Percentiles rank a stretch among this genome's conserved stretches.
These are phyloP conservation scores for Rhodotorula sp. DNA, from an alignment of 1,284 basidiomycete genomes.

Conservation along the genomic window DNA sequence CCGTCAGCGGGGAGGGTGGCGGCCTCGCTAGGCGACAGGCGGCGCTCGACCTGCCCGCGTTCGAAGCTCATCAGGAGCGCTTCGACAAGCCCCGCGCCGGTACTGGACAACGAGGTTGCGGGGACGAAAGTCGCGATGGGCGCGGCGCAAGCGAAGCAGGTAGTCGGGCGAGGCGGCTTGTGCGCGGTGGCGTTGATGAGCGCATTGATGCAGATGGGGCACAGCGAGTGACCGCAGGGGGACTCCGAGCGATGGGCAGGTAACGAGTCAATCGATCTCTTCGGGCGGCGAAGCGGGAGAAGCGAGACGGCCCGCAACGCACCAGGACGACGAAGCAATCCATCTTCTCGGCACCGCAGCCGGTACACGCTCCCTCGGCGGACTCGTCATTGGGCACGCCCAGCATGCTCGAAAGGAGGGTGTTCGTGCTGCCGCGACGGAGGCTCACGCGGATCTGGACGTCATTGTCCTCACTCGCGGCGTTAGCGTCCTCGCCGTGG, in stretches of 20 bases:
- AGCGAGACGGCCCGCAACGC: background rate
- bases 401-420: background rate
- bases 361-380: constrained; percentile 13
- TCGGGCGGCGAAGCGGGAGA: background rate
- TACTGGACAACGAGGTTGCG: background rate
- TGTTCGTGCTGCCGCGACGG: background rate
- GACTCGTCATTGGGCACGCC: background rate
- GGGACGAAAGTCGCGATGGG: constrained; percentile 16
- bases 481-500: background rate
- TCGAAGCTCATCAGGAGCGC: constrained; percentile 18
- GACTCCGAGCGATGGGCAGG: background rate
- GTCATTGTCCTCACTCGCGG: background rate
- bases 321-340: constrained; percentile 31
- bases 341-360: constrained; percentile 18
- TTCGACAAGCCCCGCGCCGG: constrained; percentile 7
- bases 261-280: background rate
- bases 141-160: constrained; percentile 28
- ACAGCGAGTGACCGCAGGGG: constrained; percentile 31
- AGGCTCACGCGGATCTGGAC: background rate
- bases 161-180: constrained; percentile 31
- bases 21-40: background rate
- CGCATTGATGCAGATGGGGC: constrained; percentile 35
- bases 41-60: background rate
- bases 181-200: constrained; percentile 37
- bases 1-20: background rate